Evolutionary conservation across 1,139 yeast species (phyloP).

Genomic region (Yamadazyma diddensiae): DNA sequence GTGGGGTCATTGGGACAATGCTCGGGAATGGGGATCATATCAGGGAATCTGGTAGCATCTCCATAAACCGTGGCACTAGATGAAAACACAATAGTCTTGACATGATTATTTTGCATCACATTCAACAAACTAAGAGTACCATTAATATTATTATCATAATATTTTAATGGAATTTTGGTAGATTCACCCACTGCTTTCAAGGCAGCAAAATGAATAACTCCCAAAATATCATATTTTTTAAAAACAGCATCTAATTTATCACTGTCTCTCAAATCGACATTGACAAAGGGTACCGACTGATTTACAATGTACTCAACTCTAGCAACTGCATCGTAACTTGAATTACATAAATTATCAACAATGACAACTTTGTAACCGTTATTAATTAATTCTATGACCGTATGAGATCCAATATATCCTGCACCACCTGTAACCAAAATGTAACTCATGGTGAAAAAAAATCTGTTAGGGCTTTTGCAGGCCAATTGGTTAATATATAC

Average conservation of each 20-base stretch:
- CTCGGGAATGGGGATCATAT: constrained; percentile 80
- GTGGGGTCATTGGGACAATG: constrained; percentile 75
- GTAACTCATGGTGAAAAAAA: too few species aligned
- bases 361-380: constrained; percentile 69
- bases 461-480: too few species aligned
- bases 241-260: constrained; percentile 50
- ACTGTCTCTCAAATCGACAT: constrained; percentile 57
- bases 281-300: constrained; percentile 51
- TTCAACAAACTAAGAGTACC: constrained; percentile 64
- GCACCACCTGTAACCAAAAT: constrained; percentile 85
- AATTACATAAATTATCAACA: constrained; percentile 67
- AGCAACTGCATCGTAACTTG: constrained; percentile 65
- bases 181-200: constrained; percentile 85
- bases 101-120: constrained; percentile 46
- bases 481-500: constrained; percentile 1
- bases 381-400: constrained; percentile 63
- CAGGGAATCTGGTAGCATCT: constrained; percentile 69
- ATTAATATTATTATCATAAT: constrained; percentile 66
- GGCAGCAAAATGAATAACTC: constrained; percentile 84
- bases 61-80: constrained; percentile 87
- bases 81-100: constrained; percentile 65
- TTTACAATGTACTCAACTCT: constrained; percentile 58
- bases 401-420: constrained; percentile 84
- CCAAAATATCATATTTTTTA: constrained; percentile 45
- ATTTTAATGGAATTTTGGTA: constrained; percentile 65